A percentile compares a stretch with the other conserved stretches of the same genome.
Evolutionary conservation across 768 basidiomycete species (phyloP).

Genomic region (Naganishia onofrii): DNA sequence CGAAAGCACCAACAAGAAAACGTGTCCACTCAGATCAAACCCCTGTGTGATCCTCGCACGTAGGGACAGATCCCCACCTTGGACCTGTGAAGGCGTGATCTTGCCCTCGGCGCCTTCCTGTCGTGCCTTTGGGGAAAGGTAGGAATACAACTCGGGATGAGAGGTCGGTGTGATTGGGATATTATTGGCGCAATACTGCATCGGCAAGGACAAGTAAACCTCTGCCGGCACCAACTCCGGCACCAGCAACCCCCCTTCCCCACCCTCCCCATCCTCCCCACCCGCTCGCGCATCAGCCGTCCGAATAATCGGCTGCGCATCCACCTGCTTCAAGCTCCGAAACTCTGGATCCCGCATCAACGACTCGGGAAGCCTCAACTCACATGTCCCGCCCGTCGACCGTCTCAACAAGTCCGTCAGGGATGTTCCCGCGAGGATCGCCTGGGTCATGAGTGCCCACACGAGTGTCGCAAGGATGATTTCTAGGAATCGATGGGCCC

Average conservation of each 20-base stretch:
- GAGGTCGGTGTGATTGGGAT: slow-evolving; percentile 60
- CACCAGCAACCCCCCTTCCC: too few relatives aligned
- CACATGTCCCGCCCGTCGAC: slow-evolving; percentile 21
- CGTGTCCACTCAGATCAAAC: slow-evolving; percentile 90
- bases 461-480: slow-evolving; percentile 6
- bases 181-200: slow-evolving; percentile 56
- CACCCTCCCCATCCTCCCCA: neutral
- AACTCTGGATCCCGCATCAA: slow-evolving; percentile 48
- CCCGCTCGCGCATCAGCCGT: slow-evolving; percentile 3
- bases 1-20: slow-evolving; percentile 81
- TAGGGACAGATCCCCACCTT: slow-evolving; percentile 14
- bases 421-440: slow-evolving; percentile 19
- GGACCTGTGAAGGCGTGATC: slow-evolving; percentile 25
- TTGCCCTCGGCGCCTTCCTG: slow-evolving; percentile 46
- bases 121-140: slow-evolving; percentile 54
- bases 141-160: slow-evolving; percentile 64
- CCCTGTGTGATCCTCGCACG: slow-evolving; percentile 69
- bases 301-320: slow-evolving; percentile 25
- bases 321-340: slow-evolving; percentile 56
- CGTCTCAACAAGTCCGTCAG: slow-evolving; percentile 17
- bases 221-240: slow-evolving; percentile 14
- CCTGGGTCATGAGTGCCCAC: slow-evolving; percentile 29
- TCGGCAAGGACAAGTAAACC: slow-evolving; percentile 21
- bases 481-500: slow-evolving; percentile 59
- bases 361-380: slow-evolving; percentile 52